Evolutionary conservation across 2,329 filamentous ascomycete species (phyloP).

Genomic region (Reticulascus tulasneorum): DNA sequence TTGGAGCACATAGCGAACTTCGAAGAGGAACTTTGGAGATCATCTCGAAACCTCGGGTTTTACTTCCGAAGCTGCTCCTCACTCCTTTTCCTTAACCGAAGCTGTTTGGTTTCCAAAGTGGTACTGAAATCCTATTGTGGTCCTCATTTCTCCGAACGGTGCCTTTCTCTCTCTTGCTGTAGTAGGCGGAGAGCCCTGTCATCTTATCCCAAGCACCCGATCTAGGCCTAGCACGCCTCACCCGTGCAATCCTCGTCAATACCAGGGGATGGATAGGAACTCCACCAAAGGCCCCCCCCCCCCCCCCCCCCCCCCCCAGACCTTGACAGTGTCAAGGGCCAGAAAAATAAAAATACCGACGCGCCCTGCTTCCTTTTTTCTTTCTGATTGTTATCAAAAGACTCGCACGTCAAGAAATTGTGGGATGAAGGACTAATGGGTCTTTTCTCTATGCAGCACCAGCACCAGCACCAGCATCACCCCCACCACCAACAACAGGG

Average conservation of each 20-base stretch:
- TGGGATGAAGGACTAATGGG: constrained; percentile 47
- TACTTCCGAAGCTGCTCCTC: constrained; percentile 24
- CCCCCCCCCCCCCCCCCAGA: constrained; percentile 41
- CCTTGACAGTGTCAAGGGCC: constrained; percentile 40
- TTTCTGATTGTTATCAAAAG: constrained; percentile 20
- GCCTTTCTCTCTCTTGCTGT: constrained; percentile 15
- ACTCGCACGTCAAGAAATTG: constrained; percentile 26
- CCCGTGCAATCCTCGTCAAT: constrained; percentile 42
- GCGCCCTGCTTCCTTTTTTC: constrained; percentile 40
- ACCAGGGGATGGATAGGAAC: constrained; percentile 37
- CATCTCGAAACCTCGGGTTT: constrained; percentile 33
- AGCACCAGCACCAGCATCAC: constrained; percentile 75
- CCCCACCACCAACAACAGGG: constrained; percentile 70
- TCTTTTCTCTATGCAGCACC: constrained; percentile 67
- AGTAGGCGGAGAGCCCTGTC: constrained; percentile 15
- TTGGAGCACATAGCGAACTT: constrained; percentile 4
- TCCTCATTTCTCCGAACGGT: constrained; percentile 14
- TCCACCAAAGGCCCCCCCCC: constrained; percentile 20
- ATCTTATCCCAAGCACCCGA: constrained; percentile 16
- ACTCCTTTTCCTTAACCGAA: constrained; percentile 11
- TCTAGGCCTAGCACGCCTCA: constrained; percentile 45
- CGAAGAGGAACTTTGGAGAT: constrained; percentile 4
- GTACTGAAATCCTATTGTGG: constrained; percentile 14
- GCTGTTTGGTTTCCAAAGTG: constrained; percentile 31
- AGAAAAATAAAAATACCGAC: constrained; percentile 48